Conservation (phyloP, 2,329 filamentous ascomycete genomes). For the Diatrype stigma region DNA sequence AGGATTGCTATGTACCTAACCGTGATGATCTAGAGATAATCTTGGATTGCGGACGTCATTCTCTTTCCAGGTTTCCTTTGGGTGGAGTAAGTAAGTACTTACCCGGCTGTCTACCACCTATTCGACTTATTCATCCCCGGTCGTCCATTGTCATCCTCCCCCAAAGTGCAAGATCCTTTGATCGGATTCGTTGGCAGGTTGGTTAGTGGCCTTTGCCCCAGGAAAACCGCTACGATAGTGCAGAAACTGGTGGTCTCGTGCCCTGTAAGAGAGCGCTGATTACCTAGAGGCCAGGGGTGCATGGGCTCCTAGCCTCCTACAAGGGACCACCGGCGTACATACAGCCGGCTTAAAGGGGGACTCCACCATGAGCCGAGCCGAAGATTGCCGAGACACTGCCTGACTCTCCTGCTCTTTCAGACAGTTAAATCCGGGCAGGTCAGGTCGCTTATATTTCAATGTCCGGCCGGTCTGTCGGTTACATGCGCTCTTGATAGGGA, state of each 20-base stretch:
- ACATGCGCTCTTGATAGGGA: background rate
- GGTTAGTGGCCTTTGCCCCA: background rate
- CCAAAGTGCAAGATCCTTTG: background rate
- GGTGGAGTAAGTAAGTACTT: too few relatives aligned
- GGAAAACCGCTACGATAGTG: background rate
- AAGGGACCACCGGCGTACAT: background rate
- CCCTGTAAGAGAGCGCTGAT: background rate
- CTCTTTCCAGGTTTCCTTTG: background rate
- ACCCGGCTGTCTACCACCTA: too few relatives aligned
- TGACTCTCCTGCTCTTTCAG: too few relatives aligned
- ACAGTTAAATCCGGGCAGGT: too few relatives aligned
- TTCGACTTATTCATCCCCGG: too few relatives aligned
- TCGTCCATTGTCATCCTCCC: background rate
- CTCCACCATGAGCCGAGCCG: slow-evolving; percentile 18
- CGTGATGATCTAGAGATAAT: too few relatives aligned
- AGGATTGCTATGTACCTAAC: too few relatives aligned
- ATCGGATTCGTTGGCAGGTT: background rate
- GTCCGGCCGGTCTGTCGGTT: background rate
- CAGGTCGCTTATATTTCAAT: background rate
- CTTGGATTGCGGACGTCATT: background rate
- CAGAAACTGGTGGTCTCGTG: background rate
- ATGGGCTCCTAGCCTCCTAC: too few relatives aligned
- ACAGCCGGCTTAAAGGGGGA: background rate
- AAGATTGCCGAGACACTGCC: too few relatives aligned
- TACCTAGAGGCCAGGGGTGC: too few relatives aligned